Evolutionary conservation across 2,329 filamentous ascomycete genomes (phyloP).

Genomic region (Pochonia chlamydosporia): DNA sequence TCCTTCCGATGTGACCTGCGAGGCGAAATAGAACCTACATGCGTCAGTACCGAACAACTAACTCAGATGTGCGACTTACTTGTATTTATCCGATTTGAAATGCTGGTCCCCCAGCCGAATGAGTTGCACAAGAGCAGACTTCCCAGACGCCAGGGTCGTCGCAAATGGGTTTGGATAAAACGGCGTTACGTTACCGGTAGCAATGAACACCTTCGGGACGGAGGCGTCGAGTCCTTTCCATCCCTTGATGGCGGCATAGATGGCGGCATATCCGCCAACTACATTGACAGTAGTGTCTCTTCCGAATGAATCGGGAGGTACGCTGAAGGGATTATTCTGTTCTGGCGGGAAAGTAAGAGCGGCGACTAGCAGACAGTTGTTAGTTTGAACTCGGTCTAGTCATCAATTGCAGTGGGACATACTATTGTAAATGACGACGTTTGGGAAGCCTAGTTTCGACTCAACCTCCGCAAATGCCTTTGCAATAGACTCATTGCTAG

Average conservation of each 20-base stretch:
- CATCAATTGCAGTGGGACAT: not conserved
- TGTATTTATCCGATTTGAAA: too few relatives aligned
- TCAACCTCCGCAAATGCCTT: not conserved
- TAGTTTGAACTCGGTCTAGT: not conserved
- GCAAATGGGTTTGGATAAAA: not conserved
- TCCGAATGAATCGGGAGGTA: not conserved
- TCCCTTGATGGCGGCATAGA: not conserved
- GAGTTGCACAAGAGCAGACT: not conserved
- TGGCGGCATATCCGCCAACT: not conserved
- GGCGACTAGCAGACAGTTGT: not conserved
- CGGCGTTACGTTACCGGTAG: not conserved
- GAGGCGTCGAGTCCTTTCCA: not conserved
- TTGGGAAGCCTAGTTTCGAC: not conserved
- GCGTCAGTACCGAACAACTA: not conserved
- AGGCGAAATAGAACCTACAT: not conserved
- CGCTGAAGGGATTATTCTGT: not conserved
- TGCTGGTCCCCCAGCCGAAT: not conserved
- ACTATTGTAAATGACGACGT: not conserved
- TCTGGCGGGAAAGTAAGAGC: not conserved
- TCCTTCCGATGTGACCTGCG: not conserved
- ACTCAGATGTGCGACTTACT: too few relatives aligned
- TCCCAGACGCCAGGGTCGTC: not conserved
- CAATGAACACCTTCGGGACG: not conserved
- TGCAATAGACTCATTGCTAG: not conserved
- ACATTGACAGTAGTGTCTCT: not conserved